Evolutionary conservation across 2,329 filamentous ascomycete species (phyloP).

Genomic region (Allantophomopsis cytisporea): DNA sequence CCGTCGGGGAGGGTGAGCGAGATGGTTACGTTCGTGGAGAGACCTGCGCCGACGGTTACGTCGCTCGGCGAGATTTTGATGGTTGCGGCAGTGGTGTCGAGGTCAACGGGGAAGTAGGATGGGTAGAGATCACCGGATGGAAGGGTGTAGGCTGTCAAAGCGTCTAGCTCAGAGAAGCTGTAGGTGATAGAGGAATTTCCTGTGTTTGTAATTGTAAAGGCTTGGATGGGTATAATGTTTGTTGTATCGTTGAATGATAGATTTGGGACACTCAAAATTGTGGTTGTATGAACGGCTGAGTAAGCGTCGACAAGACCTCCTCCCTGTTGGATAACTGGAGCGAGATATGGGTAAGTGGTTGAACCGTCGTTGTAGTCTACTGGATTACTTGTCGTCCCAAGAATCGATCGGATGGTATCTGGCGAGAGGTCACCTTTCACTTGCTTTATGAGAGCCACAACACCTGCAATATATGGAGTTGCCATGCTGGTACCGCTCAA

Average conservation of each 20-base stretch:
- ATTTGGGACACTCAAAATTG: conserved; percentile 38
- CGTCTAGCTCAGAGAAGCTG: conserved; percentile 21
- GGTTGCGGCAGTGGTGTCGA: background rate
- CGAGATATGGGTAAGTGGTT: conserved; percentile 17
- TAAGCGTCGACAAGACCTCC: conserved; percentile 45
- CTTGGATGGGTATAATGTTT: conserved; percentile 31
- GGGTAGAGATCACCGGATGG: background rate
- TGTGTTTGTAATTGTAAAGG: conserved; percentile 42
- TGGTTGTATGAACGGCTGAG: conserved; percentile 39
- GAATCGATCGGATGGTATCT: conserved; percentile 30
- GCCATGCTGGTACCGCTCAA: conserved; percentile 47
- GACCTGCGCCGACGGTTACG: conserved; percentile 16
- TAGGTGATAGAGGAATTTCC: conserved; percentile 34
- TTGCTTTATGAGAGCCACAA: conserved; percentile 38
- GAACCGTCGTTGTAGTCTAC: conserved; percentile 30
- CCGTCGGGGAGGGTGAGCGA: conserved; percentile 21
- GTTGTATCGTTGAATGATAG: conserved; percentile 52
- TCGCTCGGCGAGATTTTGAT: background rate
- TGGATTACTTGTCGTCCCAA: conserved; percentile 34
- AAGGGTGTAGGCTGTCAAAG: conserved; percentile 4
- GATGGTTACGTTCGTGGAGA: conserved; percentile 23
- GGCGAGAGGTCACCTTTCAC: conserved; percentile 36
- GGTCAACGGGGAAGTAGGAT: background rate
- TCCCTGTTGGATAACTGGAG: conserved; percentile 46
- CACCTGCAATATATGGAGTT: conserved; percentile 38